Evolutionary conservation across 352 stramenopile genomes (phyloP).

Genomic region (Globisporangium uncinulatum): DNA sequence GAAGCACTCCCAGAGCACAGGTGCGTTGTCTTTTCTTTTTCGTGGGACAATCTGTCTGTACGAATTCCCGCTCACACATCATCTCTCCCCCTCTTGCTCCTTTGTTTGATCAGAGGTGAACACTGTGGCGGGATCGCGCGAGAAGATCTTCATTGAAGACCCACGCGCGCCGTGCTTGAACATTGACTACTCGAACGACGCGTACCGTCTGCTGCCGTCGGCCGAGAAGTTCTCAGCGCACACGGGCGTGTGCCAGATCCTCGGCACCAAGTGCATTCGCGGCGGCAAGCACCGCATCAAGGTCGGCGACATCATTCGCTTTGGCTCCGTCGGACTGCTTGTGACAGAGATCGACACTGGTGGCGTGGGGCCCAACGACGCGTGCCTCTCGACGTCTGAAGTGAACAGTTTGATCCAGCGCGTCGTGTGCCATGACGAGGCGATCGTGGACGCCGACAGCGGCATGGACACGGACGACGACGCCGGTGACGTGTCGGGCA

Average conservation of each 20-base stretch:
- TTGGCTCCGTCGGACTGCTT: constrained; percentile 73
- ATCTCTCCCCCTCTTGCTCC: background rate
- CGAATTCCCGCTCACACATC: background rate
- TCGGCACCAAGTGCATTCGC: constrained; percentile 83
- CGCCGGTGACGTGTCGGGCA: constrained; percentile 75
- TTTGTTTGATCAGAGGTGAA: constrained; percentile 17
- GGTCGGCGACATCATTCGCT: constrained; percentile 85
- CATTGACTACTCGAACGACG: constrained; percentile 85
- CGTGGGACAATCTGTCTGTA: no score
- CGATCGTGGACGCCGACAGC: constrained; percentile 71
- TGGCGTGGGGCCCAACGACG: constrained; percentile 59
- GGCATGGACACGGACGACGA: constrained; percentile 85
- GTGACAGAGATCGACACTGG: constrained; percentile 84
- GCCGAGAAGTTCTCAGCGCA: constrained; percentile 85
- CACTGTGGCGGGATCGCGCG: constrained; percentile 25
- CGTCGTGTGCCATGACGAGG: constrained; percentile 78
- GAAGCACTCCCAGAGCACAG: constrained; percentile 62
- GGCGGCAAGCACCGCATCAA: constrained; percentile 75
- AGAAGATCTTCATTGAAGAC: constrained; percentile 88
- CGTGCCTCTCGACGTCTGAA: constrained; percentile 63
- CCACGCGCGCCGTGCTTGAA: constrained; percentile 75
- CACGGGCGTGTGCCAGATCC: constrained; percentile 83
- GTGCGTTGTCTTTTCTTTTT: constrained; percentile 10
- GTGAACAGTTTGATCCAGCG: constrained; percentile 79
- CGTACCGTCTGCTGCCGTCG: constrained; percentile 77